Percentiles rank a stretch among this genome's conserved stretches.
Conservation (phyloP, 2,329 filamentous ascomycete species). For the Venturia effusa region DNA sequence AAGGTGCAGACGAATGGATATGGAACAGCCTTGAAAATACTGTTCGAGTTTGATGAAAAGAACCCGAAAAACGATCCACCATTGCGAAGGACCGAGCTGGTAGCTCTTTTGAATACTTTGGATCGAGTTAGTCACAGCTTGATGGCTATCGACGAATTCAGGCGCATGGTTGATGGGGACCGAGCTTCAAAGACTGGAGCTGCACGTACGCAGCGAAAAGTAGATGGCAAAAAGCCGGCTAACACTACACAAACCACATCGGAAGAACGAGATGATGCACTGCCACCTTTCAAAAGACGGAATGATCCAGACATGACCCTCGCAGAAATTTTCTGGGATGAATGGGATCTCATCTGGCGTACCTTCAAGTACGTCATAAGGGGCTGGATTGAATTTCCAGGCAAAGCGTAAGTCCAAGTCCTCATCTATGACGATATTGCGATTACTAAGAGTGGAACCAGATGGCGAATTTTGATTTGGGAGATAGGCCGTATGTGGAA, state of each 20-base stretch:
- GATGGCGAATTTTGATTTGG: constrained; percentile 6
- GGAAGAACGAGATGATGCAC: constrained; percentile 24
- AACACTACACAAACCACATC: constrained; percentile 15
- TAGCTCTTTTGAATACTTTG: constrained; percentile 90
- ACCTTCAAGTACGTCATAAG: constrained; percentile 56
- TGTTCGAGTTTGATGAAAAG: constrained; percentile 81
- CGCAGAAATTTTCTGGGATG: constrained; percentile 49
- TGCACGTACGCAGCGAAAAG: neutral
- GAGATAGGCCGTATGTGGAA: constrained; percentile 9
- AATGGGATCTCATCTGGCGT: constrained; percentile 52
- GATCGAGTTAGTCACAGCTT: constrained; percentile 77
- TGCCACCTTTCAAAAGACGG: constrained; percentile 32
- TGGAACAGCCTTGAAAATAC: constrained; percentile 84
- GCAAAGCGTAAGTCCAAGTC: constrained; percentile 53
- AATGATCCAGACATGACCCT: constrained; percentile 33
- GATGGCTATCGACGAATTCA: constrained; percentile 63
- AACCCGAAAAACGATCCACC: constrained; percentile 53
- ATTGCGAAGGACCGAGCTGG: constrained; percentile 80
- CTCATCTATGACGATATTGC: neutral
- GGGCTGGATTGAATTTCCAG: constrained; percentile 61
- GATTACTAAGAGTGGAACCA: neutral
- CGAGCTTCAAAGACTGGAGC: constrained; percentile 14
- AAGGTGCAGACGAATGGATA: constrained; percentile 94
- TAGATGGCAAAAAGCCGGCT: constrained; percentile 17
- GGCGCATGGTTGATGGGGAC: constrained; percentile 36